phyloP scores from a whole-genome alignment of 2,329 filamentous ascomycete species.

The Bipolaris oryzae region DNA sequence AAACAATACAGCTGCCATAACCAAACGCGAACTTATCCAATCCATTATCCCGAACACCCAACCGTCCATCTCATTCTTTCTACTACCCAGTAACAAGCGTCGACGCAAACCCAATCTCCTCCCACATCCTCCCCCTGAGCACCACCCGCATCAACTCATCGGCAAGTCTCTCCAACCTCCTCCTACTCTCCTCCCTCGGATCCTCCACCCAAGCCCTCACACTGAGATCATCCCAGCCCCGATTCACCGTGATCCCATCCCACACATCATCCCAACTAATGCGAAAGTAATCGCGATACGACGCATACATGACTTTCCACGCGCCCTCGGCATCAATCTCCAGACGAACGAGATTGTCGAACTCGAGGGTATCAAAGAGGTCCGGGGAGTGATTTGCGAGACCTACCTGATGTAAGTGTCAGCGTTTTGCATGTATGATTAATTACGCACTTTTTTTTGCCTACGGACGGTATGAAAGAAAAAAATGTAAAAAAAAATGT shows the following conservation, averaged over 20 bases:
- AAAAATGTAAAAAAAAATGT: no score
- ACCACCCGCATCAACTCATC: background rate
- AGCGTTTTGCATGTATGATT: no score
- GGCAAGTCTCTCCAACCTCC: background rate
- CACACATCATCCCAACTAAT: conserved; percentile 4
- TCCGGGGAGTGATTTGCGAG: background rate
- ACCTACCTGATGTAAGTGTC: no score
- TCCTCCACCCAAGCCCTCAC: background rate
- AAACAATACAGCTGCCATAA: no score
- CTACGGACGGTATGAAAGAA: no score
- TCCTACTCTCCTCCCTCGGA: background rate
- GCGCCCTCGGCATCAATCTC: background rate
- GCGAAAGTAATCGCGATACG: conserved; percentile 3
- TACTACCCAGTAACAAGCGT: background rate
- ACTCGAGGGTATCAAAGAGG: background rate
- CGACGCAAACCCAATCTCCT: background rate
- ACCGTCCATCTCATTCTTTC: no score
- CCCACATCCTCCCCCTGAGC: background rate
- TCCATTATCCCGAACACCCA: background rate
- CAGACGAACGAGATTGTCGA: conserved; percentile 5
- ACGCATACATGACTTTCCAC: conserved; percentile 4
- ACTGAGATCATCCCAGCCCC: background rate
- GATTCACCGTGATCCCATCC: background rate
- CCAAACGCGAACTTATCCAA: background rate
- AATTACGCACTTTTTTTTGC: no score